These are phyloP conservation scores for Rhododendron simsii DNA, from an alignment of 148 eudicot genomes.

Conservation along the genomic window DNA sequence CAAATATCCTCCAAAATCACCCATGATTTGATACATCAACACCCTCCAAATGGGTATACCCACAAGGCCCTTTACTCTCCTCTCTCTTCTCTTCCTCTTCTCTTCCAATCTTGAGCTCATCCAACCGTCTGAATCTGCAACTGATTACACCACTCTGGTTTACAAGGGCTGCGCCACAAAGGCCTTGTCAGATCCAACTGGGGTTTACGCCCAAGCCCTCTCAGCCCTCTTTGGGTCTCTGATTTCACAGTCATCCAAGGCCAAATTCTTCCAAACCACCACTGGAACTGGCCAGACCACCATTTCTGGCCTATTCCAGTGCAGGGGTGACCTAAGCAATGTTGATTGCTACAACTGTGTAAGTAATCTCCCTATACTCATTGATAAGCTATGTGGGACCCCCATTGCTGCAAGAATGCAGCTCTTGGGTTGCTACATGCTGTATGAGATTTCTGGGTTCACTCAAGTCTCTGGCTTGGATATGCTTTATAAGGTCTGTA, in stretches of 20 bases:
- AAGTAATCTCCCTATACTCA: conserved; percentile 52
- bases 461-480: conserved; percentile 75
- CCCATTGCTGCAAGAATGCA: conserved; percentile 73
- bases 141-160: conserved; percentile 49
- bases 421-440: conserved; percentile 70
- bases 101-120: conserved; percentile 13
- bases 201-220: conserved; percentile 60
- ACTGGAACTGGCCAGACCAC: conserved; percentile 51
- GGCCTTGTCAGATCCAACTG: conserved; percentile 75
- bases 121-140: conserved; percentile 31
- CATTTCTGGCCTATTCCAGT: conserved; percentile 79
- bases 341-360: conserved; percentile 74
- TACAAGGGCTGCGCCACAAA: conserved; percentile 93
- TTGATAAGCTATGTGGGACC: conserved; percentile 71
- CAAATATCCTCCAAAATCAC: conserved; percentile 10
- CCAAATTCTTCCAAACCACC: conserved; percentile 64
- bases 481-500: conserved; percentile 62
- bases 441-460: conserved; percentile 72
- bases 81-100: conserved; percentile 17
- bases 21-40: conserved; percentile 23
- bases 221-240: conserved; percentile 57
- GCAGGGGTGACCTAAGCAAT: conserved; percentile 74
- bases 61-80: conserved; percentile 21
- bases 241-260: conserved; percentile 63
- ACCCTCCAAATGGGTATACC: conserved; percentile 27